These are phyloP conservation scores for Cucurbita argyrosperma DNA, from an alignment of 306 rosid species.

Conservation along the genomic window DNA sequence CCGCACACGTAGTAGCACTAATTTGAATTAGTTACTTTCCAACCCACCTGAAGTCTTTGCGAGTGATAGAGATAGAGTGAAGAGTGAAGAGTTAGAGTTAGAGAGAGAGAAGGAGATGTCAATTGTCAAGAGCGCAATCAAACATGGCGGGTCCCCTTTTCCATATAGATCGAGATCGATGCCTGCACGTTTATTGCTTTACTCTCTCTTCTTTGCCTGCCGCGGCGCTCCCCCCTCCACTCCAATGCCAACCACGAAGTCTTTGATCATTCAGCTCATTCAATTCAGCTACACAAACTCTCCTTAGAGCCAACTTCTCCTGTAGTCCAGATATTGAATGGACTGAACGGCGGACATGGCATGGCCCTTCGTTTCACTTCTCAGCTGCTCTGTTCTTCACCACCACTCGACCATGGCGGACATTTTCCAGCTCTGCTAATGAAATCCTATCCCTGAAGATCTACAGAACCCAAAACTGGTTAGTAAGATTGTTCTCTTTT, in stretches of 20 bases:
- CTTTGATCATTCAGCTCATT: background rate
- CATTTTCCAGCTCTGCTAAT: background rate
- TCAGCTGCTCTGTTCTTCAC: background rate
- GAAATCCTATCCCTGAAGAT: background rate
- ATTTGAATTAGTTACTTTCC: slow-evolving; percentile 2
- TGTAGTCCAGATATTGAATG: background rate
- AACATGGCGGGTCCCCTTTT: slow-evolving; percentile 3
- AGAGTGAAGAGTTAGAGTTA: background rate
- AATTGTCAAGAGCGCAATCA: background rate
- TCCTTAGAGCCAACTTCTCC: background rate
- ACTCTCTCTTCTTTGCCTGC: background rate
- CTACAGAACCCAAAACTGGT: background rate
- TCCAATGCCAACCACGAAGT: background rate
- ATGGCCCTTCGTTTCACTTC: background rate
- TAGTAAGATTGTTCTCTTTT: background rate
- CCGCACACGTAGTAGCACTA: background rate
- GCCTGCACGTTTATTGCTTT: background rate
- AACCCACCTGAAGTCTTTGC: background rate
- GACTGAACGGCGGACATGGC: background rate
- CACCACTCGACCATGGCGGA: background rate
- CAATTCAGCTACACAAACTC: background rate
- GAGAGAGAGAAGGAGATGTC: background rate
- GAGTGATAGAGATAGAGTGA: background rate
- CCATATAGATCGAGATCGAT: slow-evolving; percentile 2
- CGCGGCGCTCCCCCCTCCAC: background rate